Evolutionary conservation across 2,329 filamentous ascomycete species (phyloP).

Genomic region (Teratosphaeria gauchensis): DNA sequence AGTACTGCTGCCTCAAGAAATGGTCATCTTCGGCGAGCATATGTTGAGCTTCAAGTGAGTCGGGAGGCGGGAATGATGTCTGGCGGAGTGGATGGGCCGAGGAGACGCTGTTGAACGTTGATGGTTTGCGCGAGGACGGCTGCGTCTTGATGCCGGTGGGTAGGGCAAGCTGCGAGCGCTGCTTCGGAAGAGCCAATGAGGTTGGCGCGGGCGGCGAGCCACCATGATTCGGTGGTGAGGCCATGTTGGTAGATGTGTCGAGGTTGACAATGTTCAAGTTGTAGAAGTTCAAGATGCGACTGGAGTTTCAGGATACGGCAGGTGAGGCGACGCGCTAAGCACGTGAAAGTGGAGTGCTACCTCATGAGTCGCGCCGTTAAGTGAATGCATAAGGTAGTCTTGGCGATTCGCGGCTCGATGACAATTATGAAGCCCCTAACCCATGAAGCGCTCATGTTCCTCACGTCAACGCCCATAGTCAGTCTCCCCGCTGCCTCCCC

Average conservation of each 20-base stretch:
- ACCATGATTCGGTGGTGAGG: conserved; percentile 1
- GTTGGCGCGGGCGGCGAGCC: conserved; percentile 1
- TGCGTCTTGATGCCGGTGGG: conserved; percentile 32
- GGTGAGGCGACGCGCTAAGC: background rate
- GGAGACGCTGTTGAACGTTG: conserved; percentile 42
- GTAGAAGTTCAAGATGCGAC: background rate
- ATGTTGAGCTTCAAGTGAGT: conserved; percentile 43
- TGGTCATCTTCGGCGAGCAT: conserved; percentile 11
- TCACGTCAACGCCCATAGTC: background rate
- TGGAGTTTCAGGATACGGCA: background rate
- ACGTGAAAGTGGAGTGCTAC: background rate
- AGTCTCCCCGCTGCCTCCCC: background rate
- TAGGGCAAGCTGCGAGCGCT: conserved; percentile 53
- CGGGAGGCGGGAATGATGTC: conserved; percentile 63
- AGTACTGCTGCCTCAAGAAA: conserved; percentile 10
- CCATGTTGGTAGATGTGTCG: background rate
- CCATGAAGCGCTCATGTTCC: background rate
- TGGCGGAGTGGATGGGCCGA: conserved; percentile 64
- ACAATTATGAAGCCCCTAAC: background rate
- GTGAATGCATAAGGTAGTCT: background rate
- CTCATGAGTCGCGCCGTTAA: background rate
- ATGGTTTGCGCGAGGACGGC: conserved; percentile 58
- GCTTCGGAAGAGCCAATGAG: conserved; percentile 30
- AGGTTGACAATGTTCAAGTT: background rate
- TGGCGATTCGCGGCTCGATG: background rate